Evolutionary conservation across 1,139 yeast species (phyloP), one percentile per base, ranked within the genome.

Genomic region (Kodamaea arcana): DNA sequence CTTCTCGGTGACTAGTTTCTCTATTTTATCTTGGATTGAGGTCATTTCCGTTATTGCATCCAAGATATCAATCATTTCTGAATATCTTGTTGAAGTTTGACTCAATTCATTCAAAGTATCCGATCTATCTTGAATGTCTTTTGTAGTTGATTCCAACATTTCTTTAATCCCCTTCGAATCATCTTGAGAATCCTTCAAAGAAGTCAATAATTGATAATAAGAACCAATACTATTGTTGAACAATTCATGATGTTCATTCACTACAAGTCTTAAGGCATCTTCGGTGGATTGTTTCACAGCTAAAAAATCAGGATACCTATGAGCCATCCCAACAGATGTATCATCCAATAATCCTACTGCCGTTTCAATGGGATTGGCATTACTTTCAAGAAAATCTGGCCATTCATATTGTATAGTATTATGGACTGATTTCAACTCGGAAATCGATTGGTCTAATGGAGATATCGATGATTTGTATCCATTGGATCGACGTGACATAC

Each of bases 251-350:
- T 90, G 83, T 37, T 84, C 85, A 46, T 80, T 82, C 16, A 88
- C 97, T 4, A 90, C 88, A 23, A 64, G 61, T 42, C 83, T 73
- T 32, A 90, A 64, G 14, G 80, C 75, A 21, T 57, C 56, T 21
- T 78, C 77, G 11, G 90, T 79, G 41, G 75, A 65, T 12, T 64
- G 64, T 39, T 76, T 72, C 36, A 81, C 51, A 35, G 66, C 68
- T 31, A 67, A 58, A 45, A 84, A 84, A 34, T 81, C 84, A 0
- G 68, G 65, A 37, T 71, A 69, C 43, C 81, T 75, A 50, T 82
- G 82, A 1, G 95, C 94, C 50, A 84, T 62, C 0, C 97, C 97
- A 22, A 88, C 94, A 1, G 95, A 84, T 3, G 94, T 80, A 47
- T 80, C 82, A 56, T 90, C 97, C 47, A 87, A 65, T 40, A 90